These are phyloP conservation scores for Solanum bukasovii DNA, from an alignment of 257 asterid species.

Conservation along the genomic window DNA sequence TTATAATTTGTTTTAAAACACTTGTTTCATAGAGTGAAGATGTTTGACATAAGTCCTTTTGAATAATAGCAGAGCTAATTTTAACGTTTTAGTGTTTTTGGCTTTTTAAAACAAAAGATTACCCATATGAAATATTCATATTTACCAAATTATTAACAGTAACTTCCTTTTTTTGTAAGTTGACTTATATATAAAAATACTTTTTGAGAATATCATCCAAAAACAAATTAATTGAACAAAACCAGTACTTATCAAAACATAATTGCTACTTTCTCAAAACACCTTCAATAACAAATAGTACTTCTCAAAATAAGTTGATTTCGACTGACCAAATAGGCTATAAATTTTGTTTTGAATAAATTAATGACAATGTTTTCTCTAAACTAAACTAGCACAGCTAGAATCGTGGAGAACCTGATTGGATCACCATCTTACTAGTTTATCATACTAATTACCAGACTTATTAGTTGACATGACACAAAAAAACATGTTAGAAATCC, in stretches of 20 bases:
- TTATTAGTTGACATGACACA: not conserved
- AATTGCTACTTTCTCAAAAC: not conserved
- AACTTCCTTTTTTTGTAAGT: not conserved
- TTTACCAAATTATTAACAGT: not conserved
- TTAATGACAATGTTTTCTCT: not conserved
- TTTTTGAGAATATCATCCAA: not conserved
- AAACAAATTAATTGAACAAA: not conserved
- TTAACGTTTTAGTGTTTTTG: not conserved
- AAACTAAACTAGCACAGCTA: not conserved
- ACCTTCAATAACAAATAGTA: not conserved
- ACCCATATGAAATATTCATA: not conserved
- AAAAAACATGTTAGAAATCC: not conserved
- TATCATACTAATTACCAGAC: not conserved
- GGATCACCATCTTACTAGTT: not conserved
- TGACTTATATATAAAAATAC: not conserved
- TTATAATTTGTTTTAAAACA: not conserved
- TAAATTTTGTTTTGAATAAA: not conserved
- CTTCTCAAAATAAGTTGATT: not conserved
- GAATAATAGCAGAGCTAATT: not conserved
- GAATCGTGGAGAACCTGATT: not conserved
- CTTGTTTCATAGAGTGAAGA: not conserved
- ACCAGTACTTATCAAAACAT: not conserved
- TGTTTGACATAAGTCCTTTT: not conserved
- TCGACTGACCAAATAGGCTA: not conserved
- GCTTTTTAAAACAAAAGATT: not conserved